These are phyloP conservation scores for Brassica rapa DNA, from an alignment of 345 rosid species.

Conservation along the genomic window DNA sequence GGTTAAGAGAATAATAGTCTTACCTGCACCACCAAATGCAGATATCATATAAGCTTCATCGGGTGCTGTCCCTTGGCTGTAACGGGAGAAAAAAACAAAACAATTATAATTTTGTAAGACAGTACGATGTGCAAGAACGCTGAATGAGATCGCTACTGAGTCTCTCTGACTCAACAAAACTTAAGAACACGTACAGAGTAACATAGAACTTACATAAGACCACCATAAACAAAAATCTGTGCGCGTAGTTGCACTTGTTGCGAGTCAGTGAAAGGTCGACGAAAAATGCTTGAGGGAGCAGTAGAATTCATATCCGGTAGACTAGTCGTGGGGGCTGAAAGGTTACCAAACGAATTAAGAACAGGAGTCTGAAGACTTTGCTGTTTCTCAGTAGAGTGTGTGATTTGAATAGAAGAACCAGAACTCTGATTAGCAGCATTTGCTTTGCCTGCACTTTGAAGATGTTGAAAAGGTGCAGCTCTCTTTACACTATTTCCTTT, in stretches of 20 bases:
- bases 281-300: constrained; percentile 56
- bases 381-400: constrained; percentile 66
- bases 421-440: constrained; percentile 46
- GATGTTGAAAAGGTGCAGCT: constrained; percentile 42
- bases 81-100: constrained; percentile 19
- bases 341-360: constrained; percentile 55
- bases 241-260: constrained; percentile 99
- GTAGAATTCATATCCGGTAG: constrained; percentile 72
- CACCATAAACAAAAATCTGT: constrained; percentile 97
- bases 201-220: constrained; percentile 71
- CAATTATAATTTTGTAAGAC: constrained; percentile 17
- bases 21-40: constrained; percentile 95
- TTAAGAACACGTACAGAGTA: constrained; percentile 11
- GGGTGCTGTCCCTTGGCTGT: constrained; percentile 89
- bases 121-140: not conserved
- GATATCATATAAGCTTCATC: constrained; percentile 98
- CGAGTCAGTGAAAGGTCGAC: constrained; percentile 90
- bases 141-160: constrained; percentile 1
- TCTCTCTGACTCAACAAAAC: constrained; percentile 23
- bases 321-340: constrained; percentile 44
- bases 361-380: constrained; percentile 50
- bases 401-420: constrained; percentile 48
- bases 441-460: constrained; percentile 55
- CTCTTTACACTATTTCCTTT: constrained; percentile 56
- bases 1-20: constrained; percentile 28